Evolutionary conservation across 768 basidiomycete genomes (phyloP).

Genomic region (Hygrophorus russula): DNA sequence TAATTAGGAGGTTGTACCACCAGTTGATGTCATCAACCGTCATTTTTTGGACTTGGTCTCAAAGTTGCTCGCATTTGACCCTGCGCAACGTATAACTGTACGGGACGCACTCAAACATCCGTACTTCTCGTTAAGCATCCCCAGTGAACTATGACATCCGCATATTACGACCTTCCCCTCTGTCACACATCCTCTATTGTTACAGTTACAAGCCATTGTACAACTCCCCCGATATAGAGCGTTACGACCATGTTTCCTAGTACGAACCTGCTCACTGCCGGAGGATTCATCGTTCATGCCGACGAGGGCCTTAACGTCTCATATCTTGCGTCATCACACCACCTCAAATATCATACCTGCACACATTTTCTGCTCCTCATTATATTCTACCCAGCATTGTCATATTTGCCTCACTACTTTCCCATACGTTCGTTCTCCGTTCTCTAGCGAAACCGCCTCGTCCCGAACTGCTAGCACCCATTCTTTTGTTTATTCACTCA

Average conservation of each 20-base stretch:
- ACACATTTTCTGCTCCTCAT: not conserved
- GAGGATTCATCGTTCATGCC: not conserved
- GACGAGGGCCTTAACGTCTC: not conserved
- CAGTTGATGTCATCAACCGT: constrained; percentile 58
- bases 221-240: constrained; percentile 1
- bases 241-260: constrained; percentile 1
- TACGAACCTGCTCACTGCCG: not conserved
- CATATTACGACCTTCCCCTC: constrained; percentile 1
- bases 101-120: constrained; percentile 81
- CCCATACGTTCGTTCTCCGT: not conserved
- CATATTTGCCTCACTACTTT: not conserved
- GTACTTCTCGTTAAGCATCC: constrained; percentile 64
- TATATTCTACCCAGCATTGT: not conserved
- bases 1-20: constrained; percentile 75
- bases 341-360: not conserved
- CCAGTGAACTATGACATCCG: constrained; percentile 48
- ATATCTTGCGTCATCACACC: not conserved
- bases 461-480: not conserved
- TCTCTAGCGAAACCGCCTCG: not conserved
- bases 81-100: constrained; percentile 78
- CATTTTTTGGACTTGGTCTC: constrained; percentile 84
- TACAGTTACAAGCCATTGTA: constrained; percentile 7
- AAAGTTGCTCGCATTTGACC: constrained; percentile 84
- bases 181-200: constrained; percentile 1
- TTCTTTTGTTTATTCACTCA: not conserved